Evolutionary conservation across 768 basidiomycete genomes (phyloP).

Genomic region (Amanita pseudoporphyria): DNA sequence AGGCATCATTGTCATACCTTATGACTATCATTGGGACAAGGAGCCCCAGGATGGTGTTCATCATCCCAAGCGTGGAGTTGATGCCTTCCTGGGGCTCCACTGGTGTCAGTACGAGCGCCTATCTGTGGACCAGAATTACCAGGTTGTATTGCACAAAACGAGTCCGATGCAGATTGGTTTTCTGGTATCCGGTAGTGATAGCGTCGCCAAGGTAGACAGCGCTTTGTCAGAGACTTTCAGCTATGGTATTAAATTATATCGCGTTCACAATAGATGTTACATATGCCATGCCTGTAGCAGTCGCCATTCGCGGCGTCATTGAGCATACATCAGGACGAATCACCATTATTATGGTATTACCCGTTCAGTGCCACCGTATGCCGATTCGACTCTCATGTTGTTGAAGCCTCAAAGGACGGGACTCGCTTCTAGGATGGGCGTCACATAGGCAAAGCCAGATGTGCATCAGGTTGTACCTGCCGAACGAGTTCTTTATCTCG

Average conservation of each 20-base stretch:
- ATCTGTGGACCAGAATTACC: conserved; percentile 29
- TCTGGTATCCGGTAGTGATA: conserved; percentile 15
- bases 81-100: conserved; percentile 44
- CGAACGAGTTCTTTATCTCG: conserved; percentile 42
- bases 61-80: conserved; percentile 48
- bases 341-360: conserved; percentile 35
- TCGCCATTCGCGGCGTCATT: conserved; percentile 33
- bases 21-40: conserved; percentile 46
- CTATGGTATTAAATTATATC: conserved; percentile 41
- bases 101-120: conserved; percentile 35
- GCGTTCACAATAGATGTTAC: conserved; percentile 31
- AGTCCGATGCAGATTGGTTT: conserved; percentile 46
- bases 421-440: conserved; percentile 18
- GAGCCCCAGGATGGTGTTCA: conserved; percentile 38
- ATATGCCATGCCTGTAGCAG: conserved; percentile 40
- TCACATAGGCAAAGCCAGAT: conserved; percentile 41
- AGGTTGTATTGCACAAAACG: conserved; percentile 43
- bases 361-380: conserved; percentile 16
- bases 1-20: conserved; percentile 44
- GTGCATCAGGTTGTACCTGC: conserved; percentile 35
- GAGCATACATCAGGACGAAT: conserved; percentile 27
- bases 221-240: conserved; percentile 17
- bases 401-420: conserved; percentile 26
- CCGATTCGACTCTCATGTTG: conserved; percentile 33
- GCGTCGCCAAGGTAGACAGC: neutral